Evolutionary conservation across 352 stramenopile genomes (phyloP).

Genomic region (Phytophthora tubulina): DNA sequence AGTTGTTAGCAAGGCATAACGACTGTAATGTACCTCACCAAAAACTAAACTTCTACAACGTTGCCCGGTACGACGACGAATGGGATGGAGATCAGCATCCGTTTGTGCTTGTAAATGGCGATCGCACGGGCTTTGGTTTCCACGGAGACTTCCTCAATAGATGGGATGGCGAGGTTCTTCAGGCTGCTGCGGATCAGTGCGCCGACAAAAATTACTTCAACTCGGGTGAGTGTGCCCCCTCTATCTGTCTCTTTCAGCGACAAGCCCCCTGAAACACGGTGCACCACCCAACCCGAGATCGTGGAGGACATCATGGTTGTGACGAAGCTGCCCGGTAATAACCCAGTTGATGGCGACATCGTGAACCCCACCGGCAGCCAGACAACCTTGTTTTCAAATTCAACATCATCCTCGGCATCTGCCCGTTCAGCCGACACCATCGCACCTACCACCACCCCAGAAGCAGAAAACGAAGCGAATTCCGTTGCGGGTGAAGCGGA

Average conservation of each 20-base stretch:
- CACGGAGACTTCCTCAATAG: conserved; percentile 67
- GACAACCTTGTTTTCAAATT: conserved; percentile 7
- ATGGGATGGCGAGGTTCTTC: conserved; percentile 56
- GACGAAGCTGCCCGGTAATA: conserved; percentile 47
- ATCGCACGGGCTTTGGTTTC: conserved; percentile 58
- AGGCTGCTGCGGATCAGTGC: conserved; percentile 55
- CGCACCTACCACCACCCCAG: background rate
- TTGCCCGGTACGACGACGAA: conserved; percentile 58
- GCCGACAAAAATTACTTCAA: conserved; percentile 64
- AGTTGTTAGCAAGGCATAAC: too few relatives aligned
- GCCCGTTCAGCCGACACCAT: conserved; percentile 9
- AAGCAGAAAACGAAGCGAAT: background rate
- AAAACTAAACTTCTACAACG: conserved; percentile 45
- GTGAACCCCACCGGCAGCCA: background rate
- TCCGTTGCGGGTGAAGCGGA: conserved; percentile 33
- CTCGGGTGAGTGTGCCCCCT: conserved; percentile 49
- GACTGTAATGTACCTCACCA: too few relatives aligned
- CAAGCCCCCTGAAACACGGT: conserved; percentile 41
- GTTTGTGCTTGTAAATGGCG: conserved; percentile 61
- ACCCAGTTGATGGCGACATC: conserved; percentile 35
- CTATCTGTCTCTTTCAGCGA: conserved; percentile 49
- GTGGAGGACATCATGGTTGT: conserved; percentile 43
- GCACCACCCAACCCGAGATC: conserved; percentile 50
- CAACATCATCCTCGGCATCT: conserved; percentile 22
- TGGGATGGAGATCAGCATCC: conserved; percentile 57